Base-by-base conservation (phyloP, 2,329 filamentous ascomycete species). In the Diaporthe citrichinensis region DNA sequence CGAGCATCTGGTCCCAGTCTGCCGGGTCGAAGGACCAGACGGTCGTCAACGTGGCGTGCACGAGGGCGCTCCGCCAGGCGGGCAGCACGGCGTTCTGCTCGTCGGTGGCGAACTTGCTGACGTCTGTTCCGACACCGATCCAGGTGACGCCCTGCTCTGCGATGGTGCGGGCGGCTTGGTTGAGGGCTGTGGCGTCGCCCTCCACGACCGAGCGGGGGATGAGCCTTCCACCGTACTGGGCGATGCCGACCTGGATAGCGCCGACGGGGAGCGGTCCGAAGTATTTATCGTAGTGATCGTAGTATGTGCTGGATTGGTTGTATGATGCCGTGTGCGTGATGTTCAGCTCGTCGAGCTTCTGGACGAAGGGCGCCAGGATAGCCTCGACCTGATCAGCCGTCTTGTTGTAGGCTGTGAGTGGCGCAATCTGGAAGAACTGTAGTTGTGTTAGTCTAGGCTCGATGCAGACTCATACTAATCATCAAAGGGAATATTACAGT, bases 221-320 rank as follows among this genome's bases (percentile, higher is more conserved):
- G 12, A 89, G 83, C 25, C 87, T 85, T 15, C 85, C 84, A 39
- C 87, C 86, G 68, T 82, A 83, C 77, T 85, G 83, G 55, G 81
- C 81, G 71, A 82, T 81, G 77, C 89, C 88, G 31, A 93, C 93
- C 78, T 91, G 87, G 3, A 83, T 83, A 72, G 79, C 80, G 65
- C 83, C 83, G n/a, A 84, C 84, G 74, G 84, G 87, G 4, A 85
- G 78, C 14, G 88, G 86, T 7, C 83, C 84, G 53, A 83, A 83
- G 78, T 82, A 83, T 41, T 86, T 86, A 78, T 82, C 81, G 75
- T 87, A 86, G 55, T 89, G 89, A 34, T 84, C 77, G 53, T 90
- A 87, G 77, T 82, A 83, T 67, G 55, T 75, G 36, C 68, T 44
- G 25, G 74, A 79, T 51, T 78, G 44, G 34, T 87, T 95, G 61